A percentile compares a stretch with the other conserved stretches of the same genome.
phyloP scores from a whole-genome alignment of 768 basidiomycete species.

The Termitomyces sp. region DNA sequence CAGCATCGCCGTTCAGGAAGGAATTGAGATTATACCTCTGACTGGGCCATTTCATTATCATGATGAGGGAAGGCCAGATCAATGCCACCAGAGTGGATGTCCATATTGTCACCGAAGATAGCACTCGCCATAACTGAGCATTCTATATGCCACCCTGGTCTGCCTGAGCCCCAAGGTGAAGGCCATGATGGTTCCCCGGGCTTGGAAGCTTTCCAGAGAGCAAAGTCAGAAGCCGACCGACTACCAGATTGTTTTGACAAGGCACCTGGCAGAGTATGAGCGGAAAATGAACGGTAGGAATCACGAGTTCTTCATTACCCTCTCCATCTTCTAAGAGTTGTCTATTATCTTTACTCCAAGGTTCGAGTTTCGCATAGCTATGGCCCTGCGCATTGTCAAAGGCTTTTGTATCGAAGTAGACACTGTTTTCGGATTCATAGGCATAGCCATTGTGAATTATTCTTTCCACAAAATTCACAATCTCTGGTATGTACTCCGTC shows the following conservation, averaged over 20 bases:
- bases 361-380: constrained; percentile 90
- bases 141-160: constrained; percentile 99
- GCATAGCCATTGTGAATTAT: constrained; percentile 87
- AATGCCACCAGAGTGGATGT: constrained; percentile 96
- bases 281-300: not conserved
- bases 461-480: constrained; percentile 80
- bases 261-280: constrained; percentile 24
- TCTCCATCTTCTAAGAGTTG: constrained; percentile 90
- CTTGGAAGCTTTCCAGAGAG: constrained; percentile 96
- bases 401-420: constrained; percentile 85
- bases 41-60: constrained; percentile 97
- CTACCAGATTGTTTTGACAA: constrained; percentile 50
- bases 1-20: not conserved
- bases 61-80: constrained; percentile 99
- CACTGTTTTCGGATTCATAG: constrained; percentile 63
- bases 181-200: constrained; percentile 96
- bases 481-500: constrained; percentile 95
- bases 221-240: constrained; percentile 88
- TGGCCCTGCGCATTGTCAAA: constrained; percentile 79
- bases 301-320: constrained; percentile 42
- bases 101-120: constrained; percentile 85
- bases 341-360: constrained; percentile 92
- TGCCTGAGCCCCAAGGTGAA: constrained; percentile 92
- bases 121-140: constrained; percentile 98
- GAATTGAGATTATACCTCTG: constrained; percentile 58